phyloP scores from a whole-genome alignment of 495 filamentous ascomycete species.

The Penicillium salamii region DNA sequence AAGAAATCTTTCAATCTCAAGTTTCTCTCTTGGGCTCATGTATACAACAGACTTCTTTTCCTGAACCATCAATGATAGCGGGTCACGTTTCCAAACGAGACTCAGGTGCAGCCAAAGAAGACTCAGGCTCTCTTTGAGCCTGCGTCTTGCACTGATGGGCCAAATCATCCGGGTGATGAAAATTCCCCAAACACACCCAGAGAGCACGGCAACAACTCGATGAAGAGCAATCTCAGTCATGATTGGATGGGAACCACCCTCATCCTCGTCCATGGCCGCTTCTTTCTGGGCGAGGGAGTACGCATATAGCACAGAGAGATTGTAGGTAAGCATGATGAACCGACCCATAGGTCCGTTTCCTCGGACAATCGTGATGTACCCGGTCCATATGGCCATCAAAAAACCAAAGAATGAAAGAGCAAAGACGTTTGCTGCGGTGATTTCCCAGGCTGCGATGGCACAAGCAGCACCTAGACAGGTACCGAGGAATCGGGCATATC shows the following conservation, averaged over 20 bases:
- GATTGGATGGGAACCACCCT: conserved; percentile 79
- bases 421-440: conserved; percentile 67
- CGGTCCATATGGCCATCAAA: conserved; percentile 75
- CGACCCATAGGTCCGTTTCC: conserved; percentile 87
- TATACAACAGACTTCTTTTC: conserved; percentile 54
- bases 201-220: conserved; percentile 81
- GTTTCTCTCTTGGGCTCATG: conserved; percentile 79
- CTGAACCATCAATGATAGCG: conserved; percentile 68
- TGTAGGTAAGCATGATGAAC: conserved; percentile 93
- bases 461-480: conserved; percentile 77
- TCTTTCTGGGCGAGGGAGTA: conserved; percentile 82
- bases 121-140: conserved; percentile 81
- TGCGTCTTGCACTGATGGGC: conserved; percentile 84
- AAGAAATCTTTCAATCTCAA: conserved; percentile 60
- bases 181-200: conserved; percentile 88
- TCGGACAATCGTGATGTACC: conserved; percentile 82
- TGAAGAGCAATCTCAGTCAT: conserved; percentile 90
- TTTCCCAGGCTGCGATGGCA: conserved; percentile 73
- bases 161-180: conserved; percentile 87
- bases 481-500: conserved; percentile 79
- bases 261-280: conserved; percentile 65
- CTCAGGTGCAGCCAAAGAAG: conserved; percentile 90
- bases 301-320: conserved; percentile 91
- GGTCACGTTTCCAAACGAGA: conserved; percentile 97
- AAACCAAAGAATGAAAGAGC: conserved; percentile 75